A percentile compares a stretch with the other conserved stretches of the same genome.
Evolutionary conservation across 2,329 filamentous ascomycete species (phyloP).

Genomic region (Acrocalymma vagum): DNA sequence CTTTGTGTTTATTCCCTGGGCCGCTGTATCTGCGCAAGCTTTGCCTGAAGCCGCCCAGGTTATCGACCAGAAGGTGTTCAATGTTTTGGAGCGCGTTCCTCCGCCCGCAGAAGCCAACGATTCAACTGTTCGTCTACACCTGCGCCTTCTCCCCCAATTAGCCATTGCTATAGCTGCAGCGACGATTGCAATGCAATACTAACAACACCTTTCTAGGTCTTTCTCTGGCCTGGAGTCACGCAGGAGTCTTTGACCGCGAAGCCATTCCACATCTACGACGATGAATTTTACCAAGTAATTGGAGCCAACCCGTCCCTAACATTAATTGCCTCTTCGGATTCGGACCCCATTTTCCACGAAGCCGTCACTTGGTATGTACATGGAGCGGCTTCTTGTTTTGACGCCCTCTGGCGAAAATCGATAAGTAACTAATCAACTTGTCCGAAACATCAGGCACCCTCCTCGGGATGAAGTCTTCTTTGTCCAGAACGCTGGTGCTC

Average conservation of each 20-base stretch:
- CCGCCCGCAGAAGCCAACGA: conserved; percentile 27
- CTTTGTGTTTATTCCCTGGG: conserved; percentile 5
- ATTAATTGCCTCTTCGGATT: conserved; percentile 27
- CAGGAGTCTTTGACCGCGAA: conserved; percentile 27
- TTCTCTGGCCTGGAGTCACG: conserved; percentile 30
- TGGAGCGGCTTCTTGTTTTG: neutral
- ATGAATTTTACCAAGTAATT: conserved; percentile 34
- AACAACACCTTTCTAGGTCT: conserved; percentile 13
- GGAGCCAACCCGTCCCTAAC: conserved; percentile 29
- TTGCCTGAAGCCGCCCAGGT: conserved; percentile 31
- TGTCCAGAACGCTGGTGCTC: conserved; percentile 32
- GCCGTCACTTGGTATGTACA: conserved; percentile 30
- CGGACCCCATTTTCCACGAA: conserved; percentile 34
- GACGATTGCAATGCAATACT: conserved; percentile 16
- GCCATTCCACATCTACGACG: conserved; percentile 35
- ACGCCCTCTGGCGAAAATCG: neutral
- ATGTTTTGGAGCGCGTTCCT: conserved; percentile 26
- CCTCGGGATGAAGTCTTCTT: conserved; percentile 32
- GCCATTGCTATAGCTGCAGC: too few species aligned
- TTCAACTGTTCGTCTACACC: conserved; percentile 20
- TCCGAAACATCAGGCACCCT: conserved; percentile 16
- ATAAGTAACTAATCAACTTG: neutral
- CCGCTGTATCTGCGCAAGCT: conserved; percentile 18
- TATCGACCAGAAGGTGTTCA: conserved; percentile 29
- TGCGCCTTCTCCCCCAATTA: neutral